Base-by-base conservation (phyloP, 2,329 filamentous ascomycete species). In the Fusarium udum region DNA sequence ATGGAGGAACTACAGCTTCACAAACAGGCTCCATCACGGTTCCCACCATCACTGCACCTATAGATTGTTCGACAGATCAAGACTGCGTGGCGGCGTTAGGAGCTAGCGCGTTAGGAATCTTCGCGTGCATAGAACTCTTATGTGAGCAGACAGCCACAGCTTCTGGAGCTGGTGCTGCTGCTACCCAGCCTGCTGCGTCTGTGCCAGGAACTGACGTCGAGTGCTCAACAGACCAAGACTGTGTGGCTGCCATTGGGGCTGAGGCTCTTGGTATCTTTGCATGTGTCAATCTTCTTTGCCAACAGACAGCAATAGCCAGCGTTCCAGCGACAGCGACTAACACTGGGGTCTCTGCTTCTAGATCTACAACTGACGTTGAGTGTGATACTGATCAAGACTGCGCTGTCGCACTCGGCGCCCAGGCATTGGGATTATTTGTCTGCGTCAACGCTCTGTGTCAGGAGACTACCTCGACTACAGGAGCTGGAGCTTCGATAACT, bases 351-450 rank as follows among this genome's bases (percentile, higher is more conserved):
- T 39, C 51, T 36, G 40, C 37, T 22, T 20, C 39, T 3, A 39
- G 13, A 2, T 36, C 40, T 32, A 20, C 12, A 9, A 49, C 32
- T 7, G 40, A 42, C 39, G 22, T 64, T 15, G 22, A 37, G 9
- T 69, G 66, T 6, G 18, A 36, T 15, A 69, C 66, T 20, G 64
- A 69, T 16, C 24, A 31, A 37, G 66, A 69, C 51, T 69, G 66
- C 4, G 49, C 64, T 2, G 65, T 31, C 2, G 51, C 59, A 20
- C 22, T 69, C 4, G 67, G 67, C 2, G 31, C 49, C 4, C 32
- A 7, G 2, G 51, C 31, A 8, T 9, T 69, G 24, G 65, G 65
- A 4, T 3, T 65, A 2, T 40, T 64, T 53, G 45, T 40, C 3
- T 70, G 67, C 4, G 3, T 71, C 6, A 34, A 71, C 45, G 43